phyloP scores from a whole-genome alignment of 2,329 filamentous ascomycete species.

The Hypoxylon rubiginosum region DNA sequence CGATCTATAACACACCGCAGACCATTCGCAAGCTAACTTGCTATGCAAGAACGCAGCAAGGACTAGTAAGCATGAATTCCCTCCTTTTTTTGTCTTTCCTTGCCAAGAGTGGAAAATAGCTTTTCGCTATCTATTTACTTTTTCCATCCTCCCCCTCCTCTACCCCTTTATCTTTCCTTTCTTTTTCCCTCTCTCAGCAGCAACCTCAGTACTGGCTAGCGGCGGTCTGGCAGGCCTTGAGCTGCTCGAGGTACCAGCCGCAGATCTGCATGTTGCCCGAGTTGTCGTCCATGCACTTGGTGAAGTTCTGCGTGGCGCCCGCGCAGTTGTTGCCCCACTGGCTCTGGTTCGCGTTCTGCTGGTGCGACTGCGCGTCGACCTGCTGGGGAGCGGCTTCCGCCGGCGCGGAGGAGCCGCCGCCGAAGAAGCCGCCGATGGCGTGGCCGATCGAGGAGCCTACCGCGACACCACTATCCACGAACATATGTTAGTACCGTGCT shows the following conservation, averaged over 20 bases:
- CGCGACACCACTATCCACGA: conserved; percentile 82
- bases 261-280: conserved; percentile 95
- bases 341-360: conserved; percentile 57
- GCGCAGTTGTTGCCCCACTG: conserved; percentile 78
- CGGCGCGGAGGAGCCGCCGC: conserved; percentile 75
- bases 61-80: background rate
- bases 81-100: conserved; percentile 1
- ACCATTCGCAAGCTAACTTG: background rate
- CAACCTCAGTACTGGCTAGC: conserved; percentile 79
- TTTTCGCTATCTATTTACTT: background rate
- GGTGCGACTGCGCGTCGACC: conserved; percentile 63
- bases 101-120: background rate
- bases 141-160: conserved; percentile 2
- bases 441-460: conserved; percentile 96
- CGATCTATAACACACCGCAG: conserved; percentile 4
- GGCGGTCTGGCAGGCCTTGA: conserved; percentile 88
- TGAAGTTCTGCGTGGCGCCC: conserved; percentile 85
- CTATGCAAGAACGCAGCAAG: background rate
- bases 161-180: conserved; percentile 1
- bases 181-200: conserved; percentile 3
- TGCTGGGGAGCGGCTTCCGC: conserved; percentile 64
- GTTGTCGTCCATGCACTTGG: conserved; percentile 96
- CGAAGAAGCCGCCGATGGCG: conserved; percentile 90
- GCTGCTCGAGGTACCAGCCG: conserved; percentile 97
- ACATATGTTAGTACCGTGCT: conserved; percentile 46